Evolutionary conservation across 495 filamentous ascomycete species (phyloP), one percentile per base, ranked within the genome.

Genomic region (Talaromyces nanjingensis): DNA sequence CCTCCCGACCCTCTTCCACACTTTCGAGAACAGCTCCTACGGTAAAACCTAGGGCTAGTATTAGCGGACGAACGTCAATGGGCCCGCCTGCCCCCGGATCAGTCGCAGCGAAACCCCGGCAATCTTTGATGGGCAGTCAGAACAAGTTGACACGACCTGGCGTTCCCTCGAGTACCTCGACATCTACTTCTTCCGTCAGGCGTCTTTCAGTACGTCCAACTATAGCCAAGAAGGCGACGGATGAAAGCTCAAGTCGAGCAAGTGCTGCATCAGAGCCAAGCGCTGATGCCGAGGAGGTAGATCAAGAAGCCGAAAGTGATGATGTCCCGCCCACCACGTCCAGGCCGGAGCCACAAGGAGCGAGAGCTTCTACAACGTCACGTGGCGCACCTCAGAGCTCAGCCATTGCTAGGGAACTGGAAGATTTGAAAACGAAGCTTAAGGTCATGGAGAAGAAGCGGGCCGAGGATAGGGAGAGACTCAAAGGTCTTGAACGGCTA

Each of bases 391-490:
- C 39, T 0, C 71, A 73, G 53, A 76, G 64, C 62, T 63, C 78
- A 39, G 79, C 82, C 2, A 69, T 84, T 4, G 78, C 78, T 52
- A 84, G 88, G 64, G 89, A 96, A 67, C 78, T 89, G 33, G 90
- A 93, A 63, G 89, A 92, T 61, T 76, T 93, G 60, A 91, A 91
- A 68, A 84, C 87, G 2, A 93, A 92, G 69, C 75, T 94, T 1
- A 86, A 85, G 39, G 76, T 93, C 8, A 81, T 93, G 70, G 91
- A 94, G 67, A 91, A 91, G 69, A 93, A 94, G 70, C 77, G 91
- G 59, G 70, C 83, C 22, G 92, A 97, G 56, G 92, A 96, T 71
- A 82, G 91, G n/a, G 96, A 98, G 63, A 91, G 89, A 70, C 74
- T 96, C 56, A 96, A 92, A 68, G 77, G 70, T 2, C 71, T 97